Evolutionary conservation across 2,329 filamentous ascomycete species (phyloP), one percentile per base, ranked within the genome.

Genomic region (Scopulariopsis brevicaulis): DNA sequence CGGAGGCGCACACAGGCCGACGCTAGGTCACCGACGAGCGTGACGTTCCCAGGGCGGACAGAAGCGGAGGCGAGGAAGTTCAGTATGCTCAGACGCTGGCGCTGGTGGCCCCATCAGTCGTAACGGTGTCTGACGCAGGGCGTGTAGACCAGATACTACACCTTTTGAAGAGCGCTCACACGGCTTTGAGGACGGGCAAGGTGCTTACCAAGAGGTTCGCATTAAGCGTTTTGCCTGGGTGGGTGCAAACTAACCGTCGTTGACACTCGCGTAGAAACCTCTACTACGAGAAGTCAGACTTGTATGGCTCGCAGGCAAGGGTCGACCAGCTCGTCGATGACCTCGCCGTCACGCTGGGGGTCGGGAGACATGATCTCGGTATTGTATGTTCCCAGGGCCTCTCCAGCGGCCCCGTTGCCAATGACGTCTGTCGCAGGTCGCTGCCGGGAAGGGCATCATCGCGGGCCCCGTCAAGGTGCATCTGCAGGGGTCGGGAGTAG

Each of bases 241-340:
- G 18, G 14, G 14, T 14, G 40, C 15, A 14, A 24, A 25, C 46
- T 61, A n/a, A 57, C 40, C 48, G 18, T 37, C 3, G 25, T 7
- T 28, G 40, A n/a, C 6, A 18, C 18, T 11, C 20, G 46, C 46
- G n/a, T 50, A 93, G 89, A 61, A 88, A 89, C 65, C 84, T 95
- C 4, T 95, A 86, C 68, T 95, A 95, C 66, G 83, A 89, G 64
- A 80, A 91, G 63, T 82, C 85, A 4, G 78, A 83, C 11, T 73
- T 95, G 0, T 95, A 94, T 65, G 76, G 78, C 22, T 84, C 76
- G 55, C 90, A 94, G 67, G 67, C 70, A 18, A 75, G 82, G 15
- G 87, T 94, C 0, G 85, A 94, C 66, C 76, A 77, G 34, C 82
- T 89, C 53, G 81, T 94, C 0, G 87, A 94, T 64, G 85, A 89